Evolutionary conservation across 805 yeast genomes (phyloP).

Genomic region (Cyberlindnera amylophila): DNA sequence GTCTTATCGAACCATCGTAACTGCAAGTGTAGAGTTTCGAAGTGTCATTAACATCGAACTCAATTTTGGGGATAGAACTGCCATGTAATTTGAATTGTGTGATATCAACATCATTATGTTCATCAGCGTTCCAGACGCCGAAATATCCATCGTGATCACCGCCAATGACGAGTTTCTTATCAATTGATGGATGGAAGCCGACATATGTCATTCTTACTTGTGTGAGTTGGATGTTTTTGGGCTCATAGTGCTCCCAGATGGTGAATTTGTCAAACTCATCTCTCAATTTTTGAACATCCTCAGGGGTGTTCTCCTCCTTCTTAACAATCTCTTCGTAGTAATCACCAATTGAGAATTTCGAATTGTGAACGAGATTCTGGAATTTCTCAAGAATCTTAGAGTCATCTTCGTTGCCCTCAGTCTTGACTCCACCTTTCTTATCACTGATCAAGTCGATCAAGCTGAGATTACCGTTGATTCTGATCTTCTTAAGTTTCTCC

Average conservation of each 20-base stretch:
- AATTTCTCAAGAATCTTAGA: conserved; percentile 30
- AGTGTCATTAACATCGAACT: conserved; percentile 46
- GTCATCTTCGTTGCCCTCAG: conserved; percentile 29
- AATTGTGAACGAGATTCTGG: conserved; percentile 27
- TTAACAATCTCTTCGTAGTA: conserved; percentile 53
- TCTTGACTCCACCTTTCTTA: conserved; percentile 24
- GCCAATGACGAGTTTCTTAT: conserved; percentile 63
- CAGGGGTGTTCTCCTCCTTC: conserved; percentile 32
- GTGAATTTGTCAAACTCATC: conserved; percentile 49
- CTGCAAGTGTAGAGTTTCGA: conserved; percentile 64
- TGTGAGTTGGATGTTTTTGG: conserved; percentile 67
- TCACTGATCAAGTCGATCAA: conserved; percentile 54
- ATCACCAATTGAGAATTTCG: conserved; percentile 60
- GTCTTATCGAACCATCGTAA: conserved; percentile 84
- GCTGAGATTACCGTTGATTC: conserved; percentile 63
- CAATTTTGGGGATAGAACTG: conserved; percentile 62
- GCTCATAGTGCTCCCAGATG: conserved; percentile 55
- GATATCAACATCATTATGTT: conserved; percentile 44
- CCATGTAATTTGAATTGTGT: conserved; percentile 72
- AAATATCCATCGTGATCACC: conserved; percentile 88
- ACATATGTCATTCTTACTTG: conserved; percentile 69
- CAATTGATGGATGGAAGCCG: conserved; percentile 68
- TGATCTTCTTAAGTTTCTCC: conserved; percentile 49
- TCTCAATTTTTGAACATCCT: conserved; percentile 45
- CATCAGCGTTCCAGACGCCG: conserved; percentile 80